Base-by-base conservation (phyloP, 306 rosid genomes). In the Lathyrus oleraceus region DNA sequence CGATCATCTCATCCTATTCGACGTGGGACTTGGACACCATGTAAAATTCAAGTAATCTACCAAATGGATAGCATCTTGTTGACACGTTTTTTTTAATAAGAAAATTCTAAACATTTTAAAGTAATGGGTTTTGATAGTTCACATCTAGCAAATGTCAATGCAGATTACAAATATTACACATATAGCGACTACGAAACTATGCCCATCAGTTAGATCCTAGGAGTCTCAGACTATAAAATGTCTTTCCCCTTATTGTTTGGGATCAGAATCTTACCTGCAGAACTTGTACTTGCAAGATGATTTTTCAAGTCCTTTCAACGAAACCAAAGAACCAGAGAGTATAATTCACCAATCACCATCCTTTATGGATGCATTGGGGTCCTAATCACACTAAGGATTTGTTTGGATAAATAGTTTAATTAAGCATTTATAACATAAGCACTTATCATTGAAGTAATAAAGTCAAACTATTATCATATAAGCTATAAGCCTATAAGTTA, bases 81-180 rank as follows among this genome's bases (percentile, higher is more conserved):
- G n/a, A 44, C 14, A 44, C 28, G 60, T 15, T 5, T 42, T 12
- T 45, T 5, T 32, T 73, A 15, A 25, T 14, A 58, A 56, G 59
- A 15, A 36, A 75, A 54, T 42, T 44, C 42, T 9, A 58, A 10
- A 17, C 39, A 49, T 16, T 60, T 32, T 20, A 7, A 35, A 36
- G 32, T 30, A 57, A 57, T 66, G 13, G 61, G 5, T 57, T 30
- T 44, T 15, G 47, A 28, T 54, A 54, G 35, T 19, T 27, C 30
- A 27, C 72, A 71, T 65, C 53, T 12, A 36, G 51, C 40, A 80
- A 59, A 59, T 40, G 12, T 48, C 43, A 48, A 65, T 8, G 66
- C 52, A 21, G 54, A 69, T 58, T 44, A 39, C 49, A 21, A 57
- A 65, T 56, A 71, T 38, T 15, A 21, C 56, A 32, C 45, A 36